phyloP scores from a whole-genome alignment of 2,329 filamentous ascomycete species.

The Fusarium gaditjirri region DNA sequence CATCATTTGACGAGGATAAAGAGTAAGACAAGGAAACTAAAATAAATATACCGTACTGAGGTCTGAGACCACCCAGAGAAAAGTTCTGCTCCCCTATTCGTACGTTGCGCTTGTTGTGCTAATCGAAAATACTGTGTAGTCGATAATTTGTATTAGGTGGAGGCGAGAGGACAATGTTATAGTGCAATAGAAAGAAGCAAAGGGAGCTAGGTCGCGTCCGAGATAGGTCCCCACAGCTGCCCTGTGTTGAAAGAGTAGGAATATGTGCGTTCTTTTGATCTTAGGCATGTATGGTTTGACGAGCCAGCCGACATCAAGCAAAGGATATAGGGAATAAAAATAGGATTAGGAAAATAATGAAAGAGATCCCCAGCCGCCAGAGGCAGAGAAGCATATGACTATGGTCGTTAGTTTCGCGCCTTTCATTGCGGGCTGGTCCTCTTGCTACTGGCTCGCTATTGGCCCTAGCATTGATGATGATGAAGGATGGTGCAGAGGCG shows the following conservation, averaged over 20 bases:
- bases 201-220: background rate
- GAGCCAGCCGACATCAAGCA: background rate
- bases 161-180: background rate
- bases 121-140: background rate
- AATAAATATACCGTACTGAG: slow-evolving; percentile 28
- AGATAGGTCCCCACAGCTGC: slow-evolving; percentile 7
- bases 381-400: slow-evolving; percentile 16
- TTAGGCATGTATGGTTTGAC: background rate
- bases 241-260: background rate
- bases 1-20: slow-evolving; percentile 58
- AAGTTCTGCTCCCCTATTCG: background rate
- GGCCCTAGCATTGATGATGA: slow-evolving; percentile 25
- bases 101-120: background rate
- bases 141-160: background rate
- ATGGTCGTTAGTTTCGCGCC: slow-evolving; percentile 13
- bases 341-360: background rate
- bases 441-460: slow-evolving; percentile 28
- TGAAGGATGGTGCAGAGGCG: slow-evolving; percentile 6
- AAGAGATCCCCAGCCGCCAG: slow-evolving; percentile 32
- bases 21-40: background rate
- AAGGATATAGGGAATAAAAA: background rate
- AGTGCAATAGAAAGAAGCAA: background rate
- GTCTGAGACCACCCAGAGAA: background rate
- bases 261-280: background rate
- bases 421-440: slow-evolving; percentile 25